Evolutionary conservation across 805 yeast species (phyloP).

Genomic region (Wickerhamomyces alni): DNA sequence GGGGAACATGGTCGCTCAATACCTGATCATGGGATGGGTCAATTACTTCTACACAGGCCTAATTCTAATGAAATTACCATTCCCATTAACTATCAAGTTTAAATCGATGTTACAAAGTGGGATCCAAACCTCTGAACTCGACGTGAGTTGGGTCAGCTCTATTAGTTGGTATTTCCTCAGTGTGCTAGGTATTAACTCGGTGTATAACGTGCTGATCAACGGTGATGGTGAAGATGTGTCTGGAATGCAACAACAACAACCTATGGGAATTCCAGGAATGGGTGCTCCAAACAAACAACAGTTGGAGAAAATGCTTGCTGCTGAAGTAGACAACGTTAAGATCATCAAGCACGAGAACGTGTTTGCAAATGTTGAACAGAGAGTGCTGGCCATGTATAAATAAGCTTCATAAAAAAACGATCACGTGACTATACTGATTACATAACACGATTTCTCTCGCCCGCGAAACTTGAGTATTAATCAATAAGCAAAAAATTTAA

Average conservation of each 20-base stretch:
- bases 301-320: slow-evolving; percentile 54
- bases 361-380: slow-evolving; percentile 54
- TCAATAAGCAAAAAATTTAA: too few relatives aligned
- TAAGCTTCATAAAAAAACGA: neutral
- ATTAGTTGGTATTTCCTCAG: slow-evolving; percentile 95
- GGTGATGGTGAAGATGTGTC: slow-evolving; percentile 43
- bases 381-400: slow-evolving; percentile 32
- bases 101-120: slow-evolving; percentile 91
- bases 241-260: slow-evolving; percentile 37
- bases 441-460: neutral
- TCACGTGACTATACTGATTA: too few relatives aligned
- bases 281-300: slow-evolving; percentile 22
- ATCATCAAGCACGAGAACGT: slow-evolving; percentile 51
- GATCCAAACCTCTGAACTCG: slow-evolving; percentile 75
- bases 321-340: slow-evolving; percentile 71
- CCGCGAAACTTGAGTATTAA: too few relatives aligned
- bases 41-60: slow-evolving; percentile 90
- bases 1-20: slow-evolving; percentile 85
- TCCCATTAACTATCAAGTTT: slow-evolving; percentile 84
- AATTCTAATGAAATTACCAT: slow-evolving; percentile 82
- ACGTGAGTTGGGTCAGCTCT: slow-evolving; percentile 88
- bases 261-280: too few relatives aligned
- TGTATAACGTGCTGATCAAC: slow-evolving; percentile 60
- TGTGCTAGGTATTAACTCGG: slow-evolving; percentile 74
- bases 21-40: slow-evolving; percentile 94